Evolutionary conservation across 345 rosid genomes (phyloP).

Genomic region (Hypericum perforatum): DNA sequence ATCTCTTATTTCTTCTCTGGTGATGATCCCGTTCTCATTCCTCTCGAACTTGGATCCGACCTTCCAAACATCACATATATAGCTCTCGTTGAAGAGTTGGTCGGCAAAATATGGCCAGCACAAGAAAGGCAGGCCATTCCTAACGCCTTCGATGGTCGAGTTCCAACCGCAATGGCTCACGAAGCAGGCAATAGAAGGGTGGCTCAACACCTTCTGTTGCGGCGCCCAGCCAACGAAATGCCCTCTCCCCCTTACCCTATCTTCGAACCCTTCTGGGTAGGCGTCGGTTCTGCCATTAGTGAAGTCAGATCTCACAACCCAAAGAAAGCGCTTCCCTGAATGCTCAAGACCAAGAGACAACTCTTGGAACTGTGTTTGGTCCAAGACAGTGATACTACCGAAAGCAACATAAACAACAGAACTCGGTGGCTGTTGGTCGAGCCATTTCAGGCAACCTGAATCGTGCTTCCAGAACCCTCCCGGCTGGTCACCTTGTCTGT

Average conservation of each 20-base stretch:
- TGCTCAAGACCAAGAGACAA: constrained; percentile 27
- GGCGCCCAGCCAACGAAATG: constrained; percentile 23
- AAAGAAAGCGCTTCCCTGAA: constrained; percentile 19
- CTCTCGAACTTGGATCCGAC: constrained; percentile 8
- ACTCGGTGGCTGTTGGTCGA: constrained; percentile 22
- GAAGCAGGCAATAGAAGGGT: constrained; percentile 26
- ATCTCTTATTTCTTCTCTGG: not conserved
- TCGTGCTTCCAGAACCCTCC: constrained; percentile 26
- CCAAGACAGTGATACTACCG: constrained; percentile 20
- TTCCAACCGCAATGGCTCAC: constrained; percentile 36
- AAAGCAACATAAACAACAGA: constrained; percentile 44
- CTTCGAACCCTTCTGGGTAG: constrained; percentile 16
- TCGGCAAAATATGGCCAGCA: constrained; percentile 31
- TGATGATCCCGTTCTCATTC: constrained; percentile 6
- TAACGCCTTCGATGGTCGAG: constrained; percentile 24
- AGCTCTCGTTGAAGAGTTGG: constrained; percentile 24
- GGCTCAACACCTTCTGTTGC: constrained; percentile 26
- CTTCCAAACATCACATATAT: constrained; percentile 24
- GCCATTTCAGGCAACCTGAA: constrained; percentile 28
- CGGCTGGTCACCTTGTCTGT: not conserved
- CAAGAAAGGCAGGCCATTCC: constrained; percentile 25
- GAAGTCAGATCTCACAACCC: constrained; percentile 21
- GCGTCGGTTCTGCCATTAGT: not conserved
- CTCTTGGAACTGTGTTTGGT: constrained; percentile 24
- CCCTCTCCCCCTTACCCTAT: constrained; percentile 5